Evolutionary conservation across 2,329 filamentous ascomycete genomes (phyloP), one percentile per base, ranked within the genome.

Genomic region (Penicillium aurantiogriseum): DNA sequence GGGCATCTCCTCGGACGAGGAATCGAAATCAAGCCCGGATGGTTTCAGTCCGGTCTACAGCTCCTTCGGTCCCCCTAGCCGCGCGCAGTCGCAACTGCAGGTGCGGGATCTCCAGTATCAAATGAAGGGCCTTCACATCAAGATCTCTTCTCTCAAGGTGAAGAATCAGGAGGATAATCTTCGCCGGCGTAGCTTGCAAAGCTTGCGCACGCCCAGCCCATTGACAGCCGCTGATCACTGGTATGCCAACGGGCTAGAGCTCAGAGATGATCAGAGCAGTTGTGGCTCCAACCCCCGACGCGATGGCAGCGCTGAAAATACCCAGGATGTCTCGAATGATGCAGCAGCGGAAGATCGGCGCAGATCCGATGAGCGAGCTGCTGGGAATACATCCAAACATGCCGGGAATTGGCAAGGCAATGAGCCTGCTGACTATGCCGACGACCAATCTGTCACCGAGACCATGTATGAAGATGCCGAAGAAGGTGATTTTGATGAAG

Each of bases 41-140:
- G 68, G 73, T 3, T 73, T 72, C 42, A 71, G 74, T 48, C 80
- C 50, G 1, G 69, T 65, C 13, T 72, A 74, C 47, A 71, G 74
- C n/a, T 63, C 69, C 3, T 63, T 67, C 29, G 71, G 79, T 43
- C 81, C 80, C 1, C 74, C 88, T 9, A 83, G 83, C 27, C 83
- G 90, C 19, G 87, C 89, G 3, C 81, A 86, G 15, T 93, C 91
- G 0, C 86, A 86, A n/a, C 82, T 87, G 15, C 87, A 90, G 68
- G 85, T 90, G 69, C 85, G 88, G 9, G 84, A 86, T 67, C 79
- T 96, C 43, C 90, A 91, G 59, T 88, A 91, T 63, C 91, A 96
- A 71, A 90, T 96, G 84, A 87, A 89, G 55, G 91, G 89, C 52
- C 80, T 96, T 46, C 92, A 92, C 69, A 90, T 89, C 58, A 91